Percentiles rank a stretch among this genome's conserved stretches.
phyloP scores from a whole-genome alignment of 1,139 yeast species.

The Sugiyamaella paludigena region DNA sequence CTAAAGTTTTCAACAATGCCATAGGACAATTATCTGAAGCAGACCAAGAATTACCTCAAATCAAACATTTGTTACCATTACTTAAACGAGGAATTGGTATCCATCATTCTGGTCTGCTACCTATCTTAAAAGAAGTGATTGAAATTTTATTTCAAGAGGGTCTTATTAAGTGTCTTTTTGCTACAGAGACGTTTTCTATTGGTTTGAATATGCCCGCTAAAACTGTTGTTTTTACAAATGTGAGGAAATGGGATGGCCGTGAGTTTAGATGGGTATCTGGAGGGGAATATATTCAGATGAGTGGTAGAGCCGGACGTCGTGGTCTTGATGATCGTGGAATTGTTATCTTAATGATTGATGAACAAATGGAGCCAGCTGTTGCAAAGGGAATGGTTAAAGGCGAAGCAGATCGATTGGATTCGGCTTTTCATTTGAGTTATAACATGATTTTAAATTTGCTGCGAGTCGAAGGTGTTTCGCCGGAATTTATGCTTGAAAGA shows the following conservation, averaged over 20 bases:
- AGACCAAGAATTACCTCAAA: conserved; percentile 91
- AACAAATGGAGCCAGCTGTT: conserved; percentile 98
- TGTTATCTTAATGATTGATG: conserved; percentile 98
- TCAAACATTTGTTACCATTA: conserved; percentile 82
- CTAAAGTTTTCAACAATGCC: conserved; percentile 87
- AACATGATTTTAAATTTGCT: conserved; percentile 93
- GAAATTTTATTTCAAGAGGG: conserved; percentile 98
- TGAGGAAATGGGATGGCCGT: conserved; percentile 96
- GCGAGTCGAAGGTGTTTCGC: conserved; percentile 97
- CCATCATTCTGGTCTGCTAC: conserved; percentile 95
- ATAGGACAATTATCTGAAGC: conserved; percentile 81
- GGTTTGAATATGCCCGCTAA: conserved; percentile 98
- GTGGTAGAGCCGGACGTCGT: conserved; percentile 99
- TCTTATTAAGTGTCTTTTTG: conserved; percentile 85
- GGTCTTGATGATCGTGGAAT: conserved; percentile 99
- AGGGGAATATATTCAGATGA: conserved; percentile 99
- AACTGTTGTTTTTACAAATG: conserved; percentile 96
- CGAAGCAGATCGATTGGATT: conserved; percentile 92
- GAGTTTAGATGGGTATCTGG: conserved; percentile 99
- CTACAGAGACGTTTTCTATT: conserved; percentile 97
- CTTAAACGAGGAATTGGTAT: conserved; percentile 95
- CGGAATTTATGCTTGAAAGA: conserved; percentile 92
- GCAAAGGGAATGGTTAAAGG: conserved; percentile 99
- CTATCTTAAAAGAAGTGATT: conserved; percentile 92
- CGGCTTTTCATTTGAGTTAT: conserved; percentile 95